Evolutionary conservation across 1,284 basidiomycete species (phyloP).

Genomic region (Kwoniella shivajii): DNA sequence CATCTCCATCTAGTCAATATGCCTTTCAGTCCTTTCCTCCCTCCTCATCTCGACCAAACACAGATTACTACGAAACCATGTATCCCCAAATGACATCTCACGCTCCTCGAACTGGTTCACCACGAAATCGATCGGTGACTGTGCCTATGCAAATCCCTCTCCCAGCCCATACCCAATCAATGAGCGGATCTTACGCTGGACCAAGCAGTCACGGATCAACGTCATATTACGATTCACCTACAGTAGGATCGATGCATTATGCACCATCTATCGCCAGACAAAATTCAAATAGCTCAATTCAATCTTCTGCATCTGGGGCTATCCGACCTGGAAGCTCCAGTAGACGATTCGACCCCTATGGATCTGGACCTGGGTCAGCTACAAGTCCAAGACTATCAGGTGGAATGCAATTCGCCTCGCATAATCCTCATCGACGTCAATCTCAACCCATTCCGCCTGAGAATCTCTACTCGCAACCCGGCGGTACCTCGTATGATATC

Average conservation of each 20-base stretch:
- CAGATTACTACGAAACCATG: conserved; percentile 24
- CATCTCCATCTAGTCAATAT: conserved; percentile 23
- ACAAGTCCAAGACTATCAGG: conserved; percentile 13
- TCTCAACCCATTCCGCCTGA: conserved; percentile 20
- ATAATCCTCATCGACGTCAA: conserved; percentile 12
- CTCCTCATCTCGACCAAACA: conserved; percentile 10
- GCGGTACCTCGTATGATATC: conserved; percentile 13
- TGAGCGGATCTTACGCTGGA: conserved; percentile 14
- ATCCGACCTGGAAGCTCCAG: conserved; percentile 24
- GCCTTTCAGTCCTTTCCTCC: conserved; percentile 26
- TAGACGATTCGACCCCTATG: conserved; percentile 26
- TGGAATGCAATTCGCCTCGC: conserved; percentile 1
- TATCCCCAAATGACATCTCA: conserved; percentile 15
- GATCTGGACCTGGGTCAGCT: conserved; percentile 2
- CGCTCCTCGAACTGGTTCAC: conserved; percentile 5
- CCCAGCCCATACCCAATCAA: conserved; percentile 16
- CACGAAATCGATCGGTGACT: conserved; percentile 26
- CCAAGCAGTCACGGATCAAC: conserved; percentile 22
- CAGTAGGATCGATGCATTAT: conserved; percentile 12
- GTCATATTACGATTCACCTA: conserved; percentile 19
- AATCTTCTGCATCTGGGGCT: conserved; percentile 17
- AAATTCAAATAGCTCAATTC: conserved; percentile 18
- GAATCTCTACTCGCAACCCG: conserved; percentile 10
- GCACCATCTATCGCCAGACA: conserved; percentile 21
- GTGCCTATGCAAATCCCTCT: conserved; percentile 34